Conservation (phyloP, 495 filamentous ascomycete genomes). For the Entonaema liquescens region DNA sequence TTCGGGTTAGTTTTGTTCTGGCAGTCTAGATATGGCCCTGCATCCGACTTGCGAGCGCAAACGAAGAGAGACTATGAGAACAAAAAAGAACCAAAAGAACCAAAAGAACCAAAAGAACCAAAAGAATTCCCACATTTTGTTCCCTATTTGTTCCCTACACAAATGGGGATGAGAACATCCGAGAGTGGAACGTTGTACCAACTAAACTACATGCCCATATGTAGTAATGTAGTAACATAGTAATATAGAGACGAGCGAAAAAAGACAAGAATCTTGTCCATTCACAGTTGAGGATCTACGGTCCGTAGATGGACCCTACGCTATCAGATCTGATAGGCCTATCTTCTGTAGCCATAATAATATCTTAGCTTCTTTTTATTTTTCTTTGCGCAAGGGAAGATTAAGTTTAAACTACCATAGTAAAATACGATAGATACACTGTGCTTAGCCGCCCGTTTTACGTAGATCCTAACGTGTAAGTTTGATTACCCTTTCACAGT, state of each 20-base stretch:
- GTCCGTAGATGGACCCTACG: conserved; percentile 15
- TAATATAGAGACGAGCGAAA: conserved; percentile 24
- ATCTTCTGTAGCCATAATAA: conserved; percentile 15
- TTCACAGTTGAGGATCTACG: conserved; percentile 26
- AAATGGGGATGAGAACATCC: not conserved
- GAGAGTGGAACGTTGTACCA: conserved; percentile 29
- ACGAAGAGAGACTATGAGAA: not conserved
- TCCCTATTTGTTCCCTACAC: too few relatives aligned
- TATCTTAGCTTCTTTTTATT: conserved; percentile 2
- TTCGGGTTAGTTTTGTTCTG: conserved; percentile 16
- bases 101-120: not conserved
- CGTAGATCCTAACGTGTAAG: conserved; percentile 28
- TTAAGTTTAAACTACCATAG: too few relatives aligned
- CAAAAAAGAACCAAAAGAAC: not conserved
- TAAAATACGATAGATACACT: too few relatives aligned
- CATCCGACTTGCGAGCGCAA: conserved; percentile 14
- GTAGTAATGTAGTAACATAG: not conserved
- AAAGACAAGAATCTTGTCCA: conserved; percentile 20
- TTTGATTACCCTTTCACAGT: conserved; percentile 8
- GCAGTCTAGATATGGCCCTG: conserved; percentile 19
- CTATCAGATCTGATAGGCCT: conserved; percentile 29
- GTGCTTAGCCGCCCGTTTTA: conserved; percentile 26
- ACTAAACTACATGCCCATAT: not conserved
- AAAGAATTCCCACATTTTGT: not conserved
- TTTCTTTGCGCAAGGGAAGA: conserved; percentile 6